These are phyloP conservation scores for Neofusicoccum parvum DNA, from an alignment of 2,329 filamentous ascomycete genomes.

Conservation along the genomic window DNA sequence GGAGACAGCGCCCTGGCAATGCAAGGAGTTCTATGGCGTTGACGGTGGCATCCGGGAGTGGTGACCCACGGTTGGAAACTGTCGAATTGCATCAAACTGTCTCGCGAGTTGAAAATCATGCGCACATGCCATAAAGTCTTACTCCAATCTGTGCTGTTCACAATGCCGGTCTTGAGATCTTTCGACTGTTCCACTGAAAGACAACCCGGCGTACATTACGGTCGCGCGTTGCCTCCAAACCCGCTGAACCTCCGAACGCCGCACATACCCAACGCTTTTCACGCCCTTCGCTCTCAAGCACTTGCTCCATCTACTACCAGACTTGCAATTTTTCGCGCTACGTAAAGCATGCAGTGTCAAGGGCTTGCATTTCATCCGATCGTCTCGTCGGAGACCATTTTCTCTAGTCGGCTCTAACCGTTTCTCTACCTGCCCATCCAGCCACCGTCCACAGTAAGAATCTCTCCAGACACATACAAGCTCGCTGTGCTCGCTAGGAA, in stretches of 20 bases:
- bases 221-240: not conserved
- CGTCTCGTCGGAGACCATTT: not conserved
- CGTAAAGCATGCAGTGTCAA: too few species aligned
- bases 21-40: slow-evolving; percentile 46
- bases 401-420: rapidly evolving
- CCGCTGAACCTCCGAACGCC: not conserved
- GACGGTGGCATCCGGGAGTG: not conserved
- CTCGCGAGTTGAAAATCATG: too few species aligned
- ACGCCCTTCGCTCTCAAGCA: not conserved
- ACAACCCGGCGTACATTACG: not conserved
- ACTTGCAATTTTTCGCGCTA: rapidly evolving
- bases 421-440: slow-evolving; percentile 78
- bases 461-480: slow-evolving; percentile 78
- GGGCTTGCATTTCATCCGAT: too few species aligned
- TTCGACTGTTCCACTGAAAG: not conserved
- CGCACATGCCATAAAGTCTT: too few species aligned
- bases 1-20: slow-evolving; percentile 62
- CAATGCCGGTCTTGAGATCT: too few species aligned
- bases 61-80: not conserved
- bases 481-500: slow-evolving; percentile 75
- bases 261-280: not conserved
- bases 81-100: too few species aligned
- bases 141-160: too few species aligned
- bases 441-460: slow-evolving; percentile 82
- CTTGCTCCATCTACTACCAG: not conserved